Evolutionary conservation across 2,329 filamentous ascomycete species (phyloP).

Genomic region (Diaporthe sp.): DNA sequence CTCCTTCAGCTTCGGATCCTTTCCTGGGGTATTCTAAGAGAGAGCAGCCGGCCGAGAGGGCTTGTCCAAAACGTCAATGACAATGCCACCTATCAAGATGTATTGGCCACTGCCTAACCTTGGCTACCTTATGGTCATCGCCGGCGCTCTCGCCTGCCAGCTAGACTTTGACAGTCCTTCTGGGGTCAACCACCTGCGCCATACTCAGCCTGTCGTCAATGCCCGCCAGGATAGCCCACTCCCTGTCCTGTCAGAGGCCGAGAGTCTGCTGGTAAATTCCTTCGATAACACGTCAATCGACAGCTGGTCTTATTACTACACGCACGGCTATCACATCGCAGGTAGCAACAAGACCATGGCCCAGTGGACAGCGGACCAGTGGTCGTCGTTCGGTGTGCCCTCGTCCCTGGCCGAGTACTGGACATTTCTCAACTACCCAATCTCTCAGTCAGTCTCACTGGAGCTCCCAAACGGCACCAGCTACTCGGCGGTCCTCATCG

Average conservation of each 20-base stretch:
- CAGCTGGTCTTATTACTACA: conserved; percentile 52
- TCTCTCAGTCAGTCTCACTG: conserved; percentile 55
- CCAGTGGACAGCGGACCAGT: conserved; percentile 51
- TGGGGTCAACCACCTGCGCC: neutral
- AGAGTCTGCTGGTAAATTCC: conserved; percentile 48
- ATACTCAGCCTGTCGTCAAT: neutral
- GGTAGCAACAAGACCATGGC: conserved; percentile 50
- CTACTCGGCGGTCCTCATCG: conserved; percentile 4
- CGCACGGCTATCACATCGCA: conserved; percentile 50
- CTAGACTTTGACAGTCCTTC: neutral
- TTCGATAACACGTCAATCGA: conserved; percentile 51
- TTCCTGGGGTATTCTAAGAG: neutral
- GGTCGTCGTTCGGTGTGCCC: conserved; percentile 48
- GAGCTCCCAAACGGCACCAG: neutral
- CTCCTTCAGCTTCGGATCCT: neutral
- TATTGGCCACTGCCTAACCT: neutral
- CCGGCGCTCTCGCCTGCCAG: conserved; percentile 1
- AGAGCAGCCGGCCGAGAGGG: neutral
- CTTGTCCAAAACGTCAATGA: neutral
- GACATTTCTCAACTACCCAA: conserved; percentile 70
- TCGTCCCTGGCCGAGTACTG: conserved; percentile 59
- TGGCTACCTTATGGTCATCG: neutral
- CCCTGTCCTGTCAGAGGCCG: conserved; percentile 46
- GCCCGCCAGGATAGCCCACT: neutral
- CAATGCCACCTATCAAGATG: neutral